Evolutionary conservation across 1,139 yeast species (phyloP), one percentile per base, ranked within the genome.

Genomic region (Nakaseomyces delphensis): DNA sequence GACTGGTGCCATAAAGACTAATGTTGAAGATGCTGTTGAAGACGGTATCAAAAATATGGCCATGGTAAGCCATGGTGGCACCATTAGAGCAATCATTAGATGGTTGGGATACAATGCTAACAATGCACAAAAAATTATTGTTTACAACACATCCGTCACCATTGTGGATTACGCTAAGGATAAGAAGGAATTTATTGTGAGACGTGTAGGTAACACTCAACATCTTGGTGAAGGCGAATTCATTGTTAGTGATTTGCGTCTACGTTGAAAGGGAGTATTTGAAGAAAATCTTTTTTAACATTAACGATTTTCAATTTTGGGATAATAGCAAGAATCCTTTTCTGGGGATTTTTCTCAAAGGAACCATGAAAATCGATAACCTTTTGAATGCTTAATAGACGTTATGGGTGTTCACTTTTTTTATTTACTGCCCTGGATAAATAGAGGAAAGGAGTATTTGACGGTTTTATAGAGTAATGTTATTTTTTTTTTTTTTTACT

Each of bases 1-100:
- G 7, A 65, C 65, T 9, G 45, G 54, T 2, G 77, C 74, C 38
- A 71, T 83, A 69, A 64, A 69, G 16, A 44, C 48, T 2, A 59
- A 79, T 0, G 56, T 78, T 3, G 64, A 64, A 6, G 63, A 63
- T 13, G 66, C 76, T 8, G 48, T 54, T 2, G 55, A 54, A 0
- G 55, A 64, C 3, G 36, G 42, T 15, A 60, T 67, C 47, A 59
- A 63, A 38, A 82, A 81, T 47, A 71, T 83, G 1, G 67, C 79
- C 21, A 48, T 86, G 20, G 79, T 91, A 44, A 78, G 91, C 10
- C 96, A 87, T 57, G 96, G 96, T 15, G 95, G 96, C 5, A 85
- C 85, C 1, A 78, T 87, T 27, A 73, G 85, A 42, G 73, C 77
- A 38, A 71, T 81, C 38, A 56, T 74, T 40, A 72, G 56, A 46